These are phyloP conservation scores for Quercus cerris DNA, from an alignment of 306 rosid species.

Conservation along the genomic window DNA sequence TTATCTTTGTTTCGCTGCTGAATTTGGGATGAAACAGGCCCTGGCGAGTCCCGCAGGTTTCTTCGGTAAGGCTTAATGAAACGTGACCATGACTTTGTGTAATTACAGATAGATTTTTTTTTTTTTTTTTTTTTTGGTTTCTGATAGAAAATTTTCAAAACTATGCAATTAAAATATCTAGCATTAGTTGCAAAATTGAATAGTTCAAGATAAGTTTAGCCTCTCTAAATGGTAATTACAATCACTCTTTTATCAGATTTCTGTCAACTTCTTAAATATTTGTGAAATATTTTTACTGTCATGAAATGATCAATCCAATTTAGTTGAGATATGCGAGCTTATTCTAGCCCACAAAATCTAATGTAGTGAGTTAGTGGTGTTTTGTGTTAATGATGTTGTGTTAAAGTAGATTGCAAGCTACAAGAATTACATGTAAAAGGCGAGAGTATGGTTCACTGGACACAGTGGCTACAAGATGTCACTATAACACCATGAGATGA, in stretches of 20 bases:
- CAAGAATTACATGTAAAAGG: background rate
- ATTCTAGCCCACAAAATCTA: background rate
- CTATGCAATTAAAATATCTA: background rate
- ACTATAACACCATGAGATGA: background rate
- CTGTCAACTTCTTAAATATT: background rate
- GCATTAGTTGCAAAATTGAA: background rate
- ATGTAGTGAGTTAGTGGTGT: background rate
- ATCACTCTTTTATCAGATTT: background rate
- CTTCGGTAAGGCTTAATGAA: slow-evolving; percentile 59
- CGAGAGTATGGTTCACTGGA: background rate
- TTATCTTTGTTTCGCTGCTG: slow-evolving; percentile 31
- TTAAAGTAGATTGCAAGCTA: background rate
- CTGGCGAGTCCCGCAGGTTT: slow-evolving; percentile 71
- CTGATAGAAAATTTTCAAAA: background rate
- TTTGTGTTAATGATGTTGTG: background rate
- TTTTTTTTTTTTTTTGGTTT: background rate
- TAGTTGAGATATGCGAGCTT: background rate
- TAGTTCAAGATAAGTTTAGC: background rate
- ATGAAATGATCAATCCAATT: background rate
- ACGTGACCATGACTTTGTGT: background rate
- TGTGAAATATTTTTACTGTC: background rate
- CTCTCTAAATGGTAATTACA: background rate
- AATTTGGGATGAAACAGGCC: slow-evolving; percentile 61
- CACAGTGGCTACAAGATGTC: background rate
- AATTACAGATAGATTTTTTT: background rate